Conservation (phyloP, 768 basidiomycete species). For the Filobasidium floriforme region DNA sequence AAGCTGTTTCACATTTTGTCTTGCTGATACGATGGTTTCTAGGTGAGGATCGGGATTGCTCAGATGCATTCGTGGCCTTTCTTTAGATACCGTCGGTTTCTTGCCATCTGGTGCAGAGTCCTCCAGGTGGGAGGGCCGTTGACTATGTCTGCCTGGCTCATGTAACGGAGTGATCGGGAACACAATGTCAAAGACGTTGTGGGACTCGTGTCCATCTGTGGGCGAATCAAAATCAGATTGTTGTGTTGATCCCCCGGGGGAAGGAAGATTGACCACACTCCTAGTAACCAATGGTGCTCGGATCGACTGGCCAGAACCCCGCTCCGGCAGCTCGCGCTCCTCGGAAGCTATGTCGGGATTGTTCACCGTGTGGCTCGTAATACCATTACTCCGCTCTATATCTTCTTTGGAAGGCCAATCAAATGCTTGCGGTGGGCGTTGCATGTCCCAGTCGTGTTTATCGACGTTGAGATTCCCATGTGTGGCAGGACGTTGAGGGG, state of each 20-base stretch:
- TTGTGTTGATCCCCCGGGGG: not conserved
- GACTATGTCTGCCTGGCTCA: not conserved
- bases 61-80: too few relatives aligned
- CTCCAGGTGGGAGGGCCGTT: not conserved
- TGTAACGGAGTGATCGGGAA: not conserved
- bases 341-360: too few relatives aligned
- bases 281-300: too few relatives aligned
- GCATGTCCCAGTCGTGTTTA: not conserved
- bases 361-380: too few relatives aligned
- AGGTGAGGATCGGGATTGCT: too few relatives aligned
- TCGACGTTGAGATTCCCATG: not conserved
- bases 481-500: too few relatives aligned
- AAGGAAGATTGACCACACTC: not conserved
- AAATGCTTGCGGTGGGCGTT: not conserved
- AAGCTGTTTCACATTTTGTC: too few relatives aligned
- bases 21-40: too few relatives aligned
- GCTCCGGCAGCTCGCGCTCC: too few relatives aligned
- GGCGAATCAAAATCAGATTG: not conserved
- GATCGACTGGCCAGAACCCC: too few relatives aligned
- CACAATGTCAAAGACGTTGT: not conserved
- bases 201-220: not conserved
- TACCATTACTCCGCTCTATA: not conserved
- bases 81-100: too few relatives aligned
- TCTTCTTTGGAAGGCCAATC: constrained; percentile 1
- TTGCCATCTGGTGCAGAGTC: too few relatives aligned